Evolutionary conservation across 495 filamentous ascomycete genomes (phyloP).

Genomic region (Aspergillus egyptiacus): DNA sequence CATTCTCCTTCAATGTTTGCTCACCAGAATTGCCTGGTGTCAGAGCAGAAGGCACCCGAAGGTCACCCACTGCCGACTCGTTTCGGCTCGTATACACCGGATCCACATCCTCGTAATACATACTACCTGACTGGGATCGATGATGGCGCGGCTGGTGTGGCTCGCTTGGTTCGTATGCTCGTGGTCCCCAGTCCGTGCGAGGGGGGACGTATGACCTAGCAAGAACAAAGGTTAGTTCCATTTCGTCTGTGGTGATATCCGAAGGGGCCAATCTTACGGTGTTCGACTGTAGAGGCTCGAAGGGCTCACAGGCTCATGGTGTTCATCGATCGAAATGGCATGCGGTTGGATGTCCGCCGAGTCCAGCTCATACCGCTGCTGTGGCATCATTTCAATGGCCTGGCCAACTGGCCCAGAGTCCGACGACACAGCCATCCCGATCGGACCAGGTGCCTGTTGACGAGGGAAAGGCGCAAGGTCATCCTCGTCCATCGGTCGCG

Average conservation of each 20-base stretch:
- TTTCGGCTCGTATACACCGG: slow-evolving; percentile 66
- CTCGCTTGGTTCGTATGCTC: neutral
- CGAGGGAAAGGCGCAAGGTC: slow-evolving; percentile 28
- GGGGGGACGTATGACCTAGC: slow-evolving; percentile 58
- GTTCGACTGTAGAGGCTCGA: slow-evolving; percentile 64
- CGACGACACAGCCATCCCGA: slow-evolving; percentile 45
- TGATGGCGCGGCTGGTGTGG: slow-evolving; percentile 25
- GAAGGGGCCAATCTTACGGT: slow-evolving; percentile 55
- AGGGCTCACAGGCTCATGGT: slow-evolving; percentile 43
- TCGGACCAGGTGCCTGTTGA: slow-evolving; percentile 54
- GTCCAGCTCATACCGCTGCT: slow-evolving; percentile 32
- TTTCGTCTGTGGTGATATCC: slow-evolving; percentile 7
- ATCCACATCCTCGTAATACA: slow-evolving; percentile 92
- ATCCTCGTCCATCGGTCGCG: slow-evolving; percentile 29
- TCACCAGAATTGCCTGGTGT: slow-evolving; percentile 37
- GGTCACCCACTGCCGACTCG: slow-evolving; percentile 20
- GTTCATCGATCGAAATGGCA: slow-evolving; percentile 27
- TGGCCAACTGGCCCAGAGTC: slow-evolving; percentile 55
- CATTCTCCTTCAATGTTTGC: slow-evolving; percentile 46
- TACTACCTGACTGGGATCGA: slow-evolving; percentile 38
- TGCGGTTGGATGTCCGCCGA: slow-evolving; percentile 58
- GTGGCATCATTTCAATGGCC: slow-evolving; percentile 75
- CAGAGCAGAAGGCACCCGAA: slow-evolving; percentile 27
- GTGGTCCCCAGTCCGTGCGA: slow-evolving; percentile 41
- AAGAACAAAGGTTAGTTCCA: slow-evolving; percentile 31